Base-by-base conservation (phyloP, 2,329 filamentous ascomycete species). In the Rhynchosporium graminicola region DNA sequence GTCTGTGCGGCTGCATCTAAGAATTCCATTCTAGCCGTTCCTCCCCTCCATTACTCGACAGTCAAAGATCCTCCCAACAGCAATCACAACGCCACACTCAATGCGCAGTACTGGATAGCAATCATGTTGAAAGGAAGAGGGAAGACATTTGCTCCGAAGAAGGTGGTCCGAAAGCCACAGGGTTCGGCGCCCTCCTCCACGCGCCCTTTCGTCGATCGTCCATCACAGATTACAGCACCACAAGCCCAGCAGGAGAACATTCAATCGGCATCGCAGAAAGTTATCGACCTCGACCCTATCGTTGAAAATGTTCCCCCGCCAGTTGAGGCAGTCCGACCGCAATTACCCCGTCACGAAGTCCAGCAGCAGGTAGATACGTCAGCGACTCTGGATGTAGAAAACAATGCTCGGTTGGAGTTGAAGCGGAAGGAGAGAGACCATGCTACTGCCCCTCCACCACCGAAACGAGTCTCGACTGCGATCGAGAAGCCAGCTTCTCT, bases 71-170 rank as follows among this genome's bases (percentile, higher is more conserved):
- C 3, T 12, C 10, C 13, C 7, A 7, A 38, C 7, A 28, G 38
- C 47, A 40, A 43, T 15, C 29, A 50, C 42, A 36, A 20, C 38
- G n/a, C 20, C 47, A 47, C 15, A 48, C 38, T 38, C 40, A 52
- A 65, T 61, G 56, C 31, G n/a, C 48, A 40, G 42, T 51, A 40
- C 13, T 6, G 42, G n/a, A 40, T 31, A 29, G 57, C 57, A 56
- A 57, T 58, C 54, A 71, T 71, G 70, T 65, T 70, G 64, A 70
- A 75, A 90, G 90, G 77, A 89, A 90, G 76, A 79, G 81, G 69
- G 77, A 72, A 70, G 55, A 58, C 58, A 2, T 91, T 92, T 78
- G 67, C 65, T 15, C 69, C 69, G 1, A 89, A 89, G 74, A 91
- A 89, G 77, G 83, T 84, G 67, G 74, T 80, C 67, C 83, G 87